Evolutionary conservation across 83 land plant genomes (phyloP).

Genomic region (Picea abies): DNA sequence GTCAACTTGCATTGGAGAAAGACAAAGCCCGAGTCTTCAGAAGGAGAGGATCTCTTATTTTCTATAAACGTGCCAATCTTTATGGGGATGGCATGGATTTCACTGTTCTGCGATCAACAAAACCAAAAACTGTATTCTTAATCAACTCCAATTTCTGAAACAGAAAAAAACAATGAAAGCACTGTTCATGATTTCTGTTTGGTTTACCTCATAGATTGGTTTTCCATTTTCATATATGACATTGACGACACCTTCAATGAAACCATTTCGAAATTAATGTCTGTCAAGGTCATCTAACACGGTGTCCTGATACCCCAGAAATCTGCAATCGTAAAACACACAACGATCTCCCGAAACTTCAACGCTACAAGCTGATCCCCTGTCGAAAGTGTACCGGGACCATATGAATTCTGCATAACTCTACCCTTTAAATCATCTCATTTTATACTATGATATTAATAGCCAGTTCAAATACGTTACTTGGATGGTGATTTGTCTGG

Average conservation of each 20-base stretch:
- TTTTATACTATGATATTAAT: too few species aligned
- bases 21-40: too few species aligned
- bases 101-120: too few species aligned
- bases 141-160: background rate
- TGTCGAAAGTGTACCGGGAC: background rate
- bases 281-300: constrained; percentile 24
- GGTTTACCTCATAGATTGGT: constrained; percentile 24
- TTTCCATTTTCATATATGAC: constrained; percentile 18
- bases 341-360: constrained; percentile 21
- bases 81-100: too few species aligned
- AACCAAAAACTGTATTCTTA: too few species aligned
- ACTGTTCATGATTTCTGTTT: background rate
- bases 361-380: too few species aligned
- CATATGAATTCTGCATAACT: background rate
- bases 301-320: constrained; percentile 30
- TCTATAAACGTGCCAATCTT: too few species aligned
- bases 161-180: background rate
- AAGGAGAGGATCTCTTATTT: too few species aligned
- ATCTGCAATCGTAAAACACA: constrained; percentile 26
- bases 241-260: constrained; percentile 32
- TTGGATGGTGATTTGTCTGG: too few species aligned
- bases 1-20: too few species aligned
- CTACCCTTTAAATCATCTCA: too few species aligned
- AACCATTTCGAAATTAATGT: constrained; percentile 26
- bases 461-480: too few species aligned